Evolutionary conservation across 495 filamentous ascomycete genomes (phyloP).

Genomic region (Lasiosphaeriaceae sp.): DNA sequence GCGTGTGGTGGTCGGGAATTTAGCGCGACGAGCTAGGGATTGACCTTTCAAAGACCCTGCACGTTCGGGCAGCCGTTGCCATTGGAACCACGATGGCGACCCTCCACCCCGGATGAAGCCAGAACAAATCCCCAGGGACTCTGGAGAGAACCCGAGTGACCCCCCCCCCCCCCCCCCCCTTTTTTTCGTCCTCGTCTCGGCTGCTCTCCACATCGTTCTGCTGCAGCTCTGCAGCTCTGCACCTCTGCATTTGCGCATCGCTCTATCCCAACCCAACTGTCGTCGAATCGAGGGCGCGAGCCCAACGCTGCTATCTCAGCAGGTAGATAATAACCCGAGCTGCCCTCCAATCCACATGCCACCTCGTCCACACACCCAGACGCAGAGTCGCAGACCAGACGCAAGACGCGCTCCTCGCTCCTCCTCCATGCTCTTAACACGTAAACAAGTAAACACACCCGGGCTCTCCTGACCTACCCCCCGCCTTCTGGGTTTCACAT

Average conservation of each 20-base stretch:
- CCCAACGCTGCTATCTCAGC: constrained; percentile 20
- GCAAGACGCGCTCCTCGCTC: constrained; percentile 7
- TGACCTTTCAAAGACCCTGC: constrained; percentile 6
- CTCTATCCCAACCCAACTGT: constrained; percentile 15
- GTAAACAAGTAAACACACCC: constrained; percentile 28
- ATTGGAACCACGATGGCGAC: constrained; percentile 28
- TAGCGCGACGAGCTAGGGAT: constrained; percentile 19
- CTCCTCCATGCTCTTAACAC: constrained; percentile 1
- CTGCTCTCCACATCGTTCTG: constrained; percentile 13
- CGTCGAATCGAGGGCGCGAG: constrained; percentile 27
- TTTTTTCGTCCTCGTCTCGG: background rate
- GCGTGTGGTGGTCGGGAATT: constrained; percentile 20
- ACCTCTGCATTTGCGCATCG: constrained; percentile 18
- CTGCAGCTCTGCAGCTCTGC: constrained; percentile 20
- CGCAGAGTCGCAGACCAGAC: background rate
- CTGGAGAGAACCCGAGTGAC: background rate
- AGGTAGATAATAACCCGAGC: constrained; percentile 26
- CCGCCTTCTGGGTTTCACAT: background rate
- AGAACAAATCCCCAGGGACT: background rate
- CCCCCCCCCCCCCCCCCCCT: background rate
- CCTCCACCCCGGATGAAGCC: constrained; percentile 13
- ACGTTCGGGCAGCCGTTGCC: constrained; percentile 7
- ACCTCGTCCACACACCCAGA: background rate
- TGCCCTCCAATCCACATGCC: constrained; percentile 4
- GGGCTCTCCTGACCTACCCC: background rate